A percentile compares a stretch with the other conserved stretches of the same genome.
phyloP scores from a whole-genome alignment of 805 yeast genomes.

The Wickerhamiella occidentalis region DNA sequence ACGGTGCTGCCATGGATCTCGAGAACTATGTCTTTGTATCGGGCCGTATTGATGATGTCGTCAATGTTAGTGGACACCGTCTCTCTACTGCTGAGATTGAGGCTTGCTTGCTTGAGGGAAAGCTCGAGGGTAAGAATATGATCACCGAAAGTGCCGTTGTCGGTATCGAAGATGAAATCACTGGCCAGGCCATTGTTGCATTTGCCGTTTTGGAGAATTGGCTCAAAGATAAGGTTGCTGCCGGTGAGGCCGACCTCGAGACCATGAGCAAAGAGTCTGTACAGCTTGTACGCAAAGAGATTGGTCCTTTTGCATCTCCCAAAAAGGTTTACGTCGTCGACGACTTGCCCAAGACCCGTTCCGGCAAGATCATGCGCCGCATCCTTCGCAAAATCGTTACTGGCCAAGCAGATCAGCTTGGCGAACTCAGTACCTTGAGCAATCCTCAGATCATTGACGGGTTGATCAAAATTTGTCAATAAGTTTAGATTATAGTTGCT shows the following conservation, averaged over 20 bases:
- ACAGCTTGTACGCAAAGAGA: slow-evolving; percentile 79
- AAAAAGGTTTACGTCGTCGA: slow-evolving; percentile 69
- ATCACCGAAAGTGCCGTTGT: slow-evolving; percentile 97
- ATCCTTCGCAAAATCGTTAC: slow-evolving; percentile 84
- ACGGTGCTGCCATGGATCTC: slow-evolving; percentile 94
- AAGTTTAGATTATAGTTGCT: not conserved
- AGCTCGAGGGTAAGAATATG: slow-evolving; percentile 54
- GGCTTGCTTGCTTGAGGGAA: slow-evolving; percentile 42
- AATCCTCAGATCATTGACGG: slow-evolving; percentile 76
- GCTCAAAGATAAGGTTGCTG: slow-evolving; percentile 41
- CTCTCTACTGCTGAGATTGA: slow-evolving; percentile 97
- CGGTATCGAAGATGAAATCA: slow-evolving; percentile 85
- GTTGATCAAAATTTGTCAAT: slow-evolving; percentile 34
- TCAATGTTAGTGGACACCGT: slow-evolving; percentile 95
- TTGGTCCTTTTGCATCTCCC: slow-evolving; percentile 93
- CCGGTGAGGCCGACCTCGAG: slow-evolving; percentile 26
- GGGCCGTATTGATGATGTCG: slow-evolving; percentile 98
- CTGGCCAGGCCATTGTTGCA: slow-evolving; percentile 96
- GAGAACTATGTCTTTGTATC: slow-evolving; percentile 97
- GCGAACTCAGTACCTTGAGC: slow-evolving; percentile 81
- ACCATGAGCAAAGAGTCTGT: slow-evolving; percentile 58
- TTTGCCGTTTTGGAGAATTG: slow-evolving; percentile 48
- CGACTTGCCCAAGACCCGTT: slow-evolving; percentile 95
- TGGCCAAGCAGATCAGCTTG: slow-evolving; percentile 85
- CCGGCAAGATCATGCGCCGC: slow-evolving; percentile 98